phyloP scores from a whole-genome alignment of 768 basidiomycete species.

The Kwoniella pini region DNA sequence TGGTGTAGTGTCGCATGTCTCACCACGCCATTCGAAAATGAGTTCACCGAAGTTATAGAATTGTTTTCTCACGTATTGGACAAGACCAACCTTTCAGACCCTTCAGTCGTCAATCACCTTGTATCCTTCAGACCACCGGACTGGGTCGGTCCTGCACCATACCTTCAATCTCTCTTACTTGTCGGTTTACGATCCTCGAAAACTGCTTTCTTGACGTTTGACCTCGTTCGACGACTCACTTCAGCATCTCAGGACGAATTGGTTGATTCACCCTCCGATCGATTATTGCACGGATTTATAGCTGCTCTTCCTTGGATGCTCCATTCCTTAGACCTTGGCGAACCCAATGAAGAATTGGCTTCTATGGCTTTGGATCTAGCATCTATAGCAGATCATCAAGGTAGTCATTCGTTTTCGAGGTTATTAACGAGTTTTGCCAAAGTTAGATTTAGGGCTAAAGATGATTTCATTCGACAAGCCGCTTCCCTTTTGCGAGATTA shows the following conservation, averaged over 20 bases:
- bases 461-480: slow-evolving; percentile 90
- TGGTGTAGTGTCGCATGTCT: slow-evolving; percentile 83
- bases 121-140: slow-evolving; percentile 67
- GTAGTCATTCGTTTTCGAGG: slow-evolving; percentile 74
- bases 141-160: slow-evolving; percentile 66
- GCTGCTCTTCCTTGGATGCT: slow-evolving; percentile 85
- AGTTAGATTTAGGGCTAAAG: slow-evolving; percentile 81
- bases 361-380: slow-evolving; percentile 74
- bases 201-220: slow-evolving; percentile 68
- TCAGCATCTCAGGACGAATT: slow-evolving; percentile 65
- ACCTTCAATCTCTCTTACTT: slow-evolving; percentile 70
- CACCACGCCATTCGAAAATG: slow-evolving; percentile 75
- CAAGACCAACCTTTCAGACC: slow-evolving; percentile 71
- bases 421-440: slow-evolving; percentile 89
- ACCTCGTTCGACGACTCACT: slow-evolving; percentile 66
- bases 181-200: slow-evolving; percentile 76
- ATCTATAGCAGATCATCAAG: slow-evolving; percentile 69
- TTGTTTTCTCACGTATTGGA: slow-evolving; percentile 68
- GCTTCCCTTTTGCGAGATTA: slow-evolving; percentile 81
- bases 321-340: slow-evolving; percentile 70
- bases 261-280: slow-evolving; percentile 61
- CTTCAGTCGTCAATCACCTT: slow-evolving; percentile 67
- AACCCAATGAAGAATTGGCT: slow-evolving; percentile 63
- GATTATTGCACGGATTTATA: slow-evolving; percentile 59
- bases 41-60: slow-evolving; percentile 69